These are phyloP conservation scores for Canna indica DNA, from an alignment of 176 grass and related monocot species.

Conservation along the genomic window DNA sequence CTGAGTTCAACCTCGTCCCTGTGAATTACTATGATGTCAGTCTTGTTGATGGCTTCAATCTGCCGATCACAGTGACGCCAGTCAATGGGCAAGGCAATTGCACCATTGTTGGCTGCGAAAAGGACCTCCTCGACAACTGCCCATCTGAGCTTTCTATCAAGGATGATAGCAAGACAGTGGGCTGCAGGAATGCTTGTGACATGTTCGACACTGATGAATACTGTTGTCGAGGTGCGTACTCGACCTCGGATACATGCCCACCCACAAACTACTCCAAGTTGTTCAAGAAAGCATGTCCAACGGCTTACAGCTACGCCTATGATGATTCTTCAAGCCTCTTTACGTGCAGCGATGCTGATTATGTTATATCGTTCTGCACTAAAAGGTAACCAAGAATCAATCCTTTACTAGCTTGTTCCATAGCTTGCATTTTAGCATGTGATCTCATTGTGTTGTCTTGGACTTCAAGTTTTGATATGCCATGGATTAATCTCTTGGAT, in stretches of 20 bases:
- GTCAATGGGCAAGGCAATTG: slow-evolving; percentile 42
- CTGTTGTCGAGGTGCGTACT: slow-evolving; percentile 50
- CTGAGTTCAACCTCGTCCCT: slow-evolving; percentile 62
- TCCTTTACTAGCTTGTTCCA: background rate
- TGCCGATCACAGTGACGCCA: slow-evolving; percentile 36
- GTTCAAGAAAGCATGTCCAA: slow-evolving; percentile 64
- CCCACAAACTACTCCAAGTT: slow-evolving; percentile 65
- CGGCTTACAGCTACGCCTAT: slow-evolving; percentile 82
- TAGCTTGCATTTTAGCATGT: background rate
- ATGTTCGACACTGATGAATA: slow-evolving; percentile 78
- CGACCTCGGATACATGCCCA: slow-evolving; percentile 41
- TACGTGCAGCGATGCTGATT: slow-evolving; percentile 52
- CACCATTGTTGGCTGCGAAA: slow-evolving; percentile 38
- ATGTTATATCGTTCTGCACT: slow-evolving; percentile 54
- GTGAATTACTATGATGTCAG: slow-evolving; percentile 91
- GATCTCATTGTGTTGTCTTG: background rate
- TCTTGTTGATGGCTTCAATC: slow-evolving; percentile 70
- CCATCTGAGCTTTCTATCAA: slow-evolving; percentile 56
- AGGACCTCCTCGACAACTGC: slow-evolving; percentile 39
- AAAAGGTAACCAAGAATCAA: slow-evolving; percentile 23
- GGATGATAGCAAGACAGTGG: slow-evolving; percentile 37
- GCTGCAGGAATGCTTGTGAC: slow-evolving; percentile 79
- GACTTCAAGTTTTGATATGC: background rate
- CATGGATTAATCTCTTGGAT: background rate
- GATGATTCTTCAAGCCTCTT: slow-evolving; percentile 68